Conservation (phyloP, 2,329 filamentous ascomycete species). For the Exophiala bonariae region DNA sequence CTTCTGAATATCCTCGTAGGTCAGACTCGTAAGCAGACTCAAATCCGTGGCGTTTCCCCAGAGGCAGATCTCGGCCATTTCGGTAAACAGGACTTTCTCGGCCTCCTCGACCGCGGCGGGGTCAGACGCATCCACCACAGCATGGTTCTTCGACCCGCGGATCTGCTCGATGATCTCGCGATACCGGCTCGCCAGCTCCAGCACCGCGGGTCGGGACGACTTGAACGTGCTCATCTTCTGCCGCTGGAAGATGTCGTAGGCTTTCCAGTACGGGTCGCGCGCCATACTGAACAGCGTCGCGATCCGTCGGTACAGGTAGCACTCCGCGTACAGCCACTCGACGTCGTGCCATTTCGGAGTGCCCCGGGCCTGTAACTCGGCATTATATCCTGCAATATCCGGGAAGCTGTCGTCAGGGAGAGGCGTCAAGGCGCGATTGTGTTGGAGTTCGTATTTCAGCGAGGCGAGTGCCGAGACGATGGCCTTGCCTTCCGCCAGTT, state of each 20-base stretch:
- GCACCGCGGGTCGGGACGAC: constrained; percentile 29
- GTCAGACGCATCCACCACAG: constrained; percentile 42
- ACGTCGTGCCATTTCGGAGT: constrained; percentile 68
- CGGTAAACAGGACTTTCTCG: constrained; percentile 32
- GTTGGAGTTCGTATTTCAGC: constrained; percentile 93
- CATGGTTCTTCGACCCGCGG: constrained; percentile 29
- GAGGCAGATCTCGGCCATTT: constrained; percentile 36
- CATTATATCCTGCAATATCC: constrained; percentile 81
- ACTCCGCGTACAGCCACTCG: constrained; percentile 89
- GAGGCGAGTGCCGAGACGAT: constrained; percentile 76
- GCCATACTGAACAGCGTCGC: constrained; percentile 68
- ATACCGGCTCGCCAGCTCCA: constrained; percentile 29
- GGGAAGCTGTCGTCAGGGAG: constrained; percentile 68
- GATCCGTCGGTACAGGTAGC: constrained; percentile 86
- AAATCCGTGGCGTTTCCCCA: constrained; percentile 38
- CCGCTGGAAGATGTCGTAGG: constrained; percentile 53
- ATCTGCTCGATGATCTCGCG: constrained; percentile 28
- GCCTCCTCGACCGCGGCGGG: constrained; percentile 47
- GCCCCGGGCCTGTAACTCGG: constrained; percentile 69
- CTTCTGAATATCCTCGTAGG: constrained; percentile 83
- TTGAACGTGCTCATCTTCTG: constrained; percentile 33
- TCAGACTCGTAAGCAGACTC: constrained; percentile 31
- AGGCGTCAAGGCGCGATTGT: constrained; percentile 69
- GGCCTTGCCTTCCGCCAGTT: constrained; percentile 76
- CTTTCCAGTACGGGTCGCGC: constrained; percentile 78